Evolutionary conservation across 495 filamentous ascomycete species (phyloP).

Genomic region (Rusavskia elegans): DNA sequence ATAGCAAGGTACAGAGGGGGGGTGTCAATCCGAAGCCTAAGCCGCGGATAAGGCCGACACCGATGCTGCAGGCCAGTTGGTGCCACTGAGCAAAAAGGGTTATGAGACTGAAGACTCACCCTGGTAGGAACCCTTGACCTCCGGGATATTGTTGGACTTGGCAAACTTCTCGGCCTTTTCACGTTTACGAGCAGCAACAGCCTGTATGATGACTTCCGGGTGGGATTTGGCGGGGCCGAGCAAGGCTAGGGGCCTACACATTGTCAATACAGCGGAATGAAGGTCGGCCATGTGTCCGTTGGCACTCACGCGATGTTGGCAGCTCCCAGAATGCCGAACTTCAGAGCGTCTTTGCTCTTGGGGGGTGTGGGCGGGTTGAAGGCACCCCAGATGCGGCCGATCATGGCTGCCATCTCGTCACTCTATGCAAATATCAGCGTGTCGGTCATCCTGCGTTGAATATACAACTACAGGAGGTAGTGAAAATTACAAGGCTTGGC

Average conservation of each 20-base stretch:
- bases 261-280: not conserved
- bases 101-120: slow-evolving; percentile 10
- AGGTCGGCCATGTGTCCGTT: not conserved
- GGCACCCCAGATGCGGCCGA: slow-evolving; percentile 1
- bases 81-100: not conserved
- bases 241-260: slow-evolving; percentile 25
- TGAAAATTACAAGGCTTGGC: too few relatives aligned
- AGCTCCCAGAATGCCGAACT: not conserved
- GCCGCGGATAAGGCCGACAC: too few relatives aligned
- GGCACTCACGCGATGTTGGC: slow-evolving; percentile 12
- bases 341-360: not conserved
- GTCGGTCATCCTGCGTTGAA: too few relatives aligned
- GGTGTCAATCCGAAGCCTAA: not conserved
- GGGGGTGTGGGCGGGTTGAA: not conserved
- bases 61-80: not conserved
- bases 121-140: slow-evolving; percentile 31
- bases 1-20: not conserved
- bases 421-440: too few relatives aligned
- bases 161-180: slow-evolving; percentile 38
- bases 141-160: slow-evolving; percentile 37
- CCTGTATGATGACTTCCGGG: slow-evolving; percentile 39
- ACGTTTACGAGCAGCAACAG: slow-evolving; percentile 39
- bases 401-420: not conserved
- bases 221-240: slow-evolving; percentile 40
- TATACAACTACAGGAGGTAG: too few relatives aligned